phyloP scores from a whole-genome alignment of 331 rosid genomes.

The Quercus lobata region DNA sequence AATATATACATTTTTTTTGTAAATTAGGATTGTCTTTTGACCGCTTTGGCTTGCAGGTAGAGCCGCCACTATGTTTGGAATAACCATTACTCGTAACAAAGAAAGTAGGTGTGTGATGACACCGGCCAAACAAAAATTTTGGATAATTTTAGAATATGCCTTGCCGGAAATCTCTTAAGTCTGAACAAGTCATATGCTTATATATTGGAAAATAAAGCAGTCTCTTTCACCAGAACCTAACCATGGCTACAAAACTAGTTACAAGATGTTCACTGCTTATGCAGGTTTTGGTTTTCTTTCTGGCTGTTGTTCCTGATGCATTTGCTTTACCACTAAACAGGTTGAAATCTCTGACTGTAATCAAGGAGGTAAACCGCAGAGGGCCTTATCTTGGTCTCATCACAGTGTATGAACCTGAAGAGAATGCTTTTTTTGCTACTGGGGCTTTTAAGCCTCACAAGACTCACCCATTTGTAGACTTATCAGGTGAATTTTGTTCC shows the following conservation, averaged over 20 bases:
- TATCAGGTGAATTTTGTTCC: conserved; percentile 7
- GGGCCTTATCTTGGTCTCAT: conserved; percentile 44
- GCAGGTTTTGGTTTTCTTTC: not conserved
- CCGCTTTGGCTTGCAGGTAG: too few relatives aligned
- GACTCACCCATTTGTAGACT: conserved; percentile 22
- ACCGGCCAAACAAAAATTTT: too few relatives aligned
- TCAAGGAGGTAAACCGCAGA: conserved; percentile 20
- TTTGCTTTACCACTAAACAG: conserved; percentile 5
- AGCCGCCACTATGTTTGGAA: too few relatives aligned
- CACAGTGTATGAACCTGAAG: conserved; percentile 32
- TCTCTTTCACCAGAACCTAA: not conserved
- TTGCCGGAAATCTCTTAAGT: too few relatives aligned
- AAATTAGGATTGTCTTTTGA: too few relatives aligned
- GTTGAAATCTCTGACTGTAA: not conserved
- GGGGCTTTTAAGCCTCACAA: conserved; percentile 30
- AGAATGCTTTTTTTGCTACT: conserved; percentile 27
- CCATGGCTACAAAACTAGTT: conserved; percentile 5
- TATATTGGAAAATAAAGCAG: not conserved
- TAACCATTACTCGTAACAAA: too few relatives aligned
- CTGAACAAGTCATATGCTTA: not conserved
- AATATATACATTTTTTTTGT: too few relatives aligned
- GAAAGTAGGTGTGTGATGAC: too few relatives aligned
- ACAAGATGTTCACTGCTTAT: not conserved
- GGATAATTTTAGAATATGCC: too few relatives aligned
- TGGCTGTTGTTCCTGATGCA: not conserved